Base-by-base conservation (phyloP, 768 basidiomycete genomes). In the Pleurotus cornucopiae region DNA sequence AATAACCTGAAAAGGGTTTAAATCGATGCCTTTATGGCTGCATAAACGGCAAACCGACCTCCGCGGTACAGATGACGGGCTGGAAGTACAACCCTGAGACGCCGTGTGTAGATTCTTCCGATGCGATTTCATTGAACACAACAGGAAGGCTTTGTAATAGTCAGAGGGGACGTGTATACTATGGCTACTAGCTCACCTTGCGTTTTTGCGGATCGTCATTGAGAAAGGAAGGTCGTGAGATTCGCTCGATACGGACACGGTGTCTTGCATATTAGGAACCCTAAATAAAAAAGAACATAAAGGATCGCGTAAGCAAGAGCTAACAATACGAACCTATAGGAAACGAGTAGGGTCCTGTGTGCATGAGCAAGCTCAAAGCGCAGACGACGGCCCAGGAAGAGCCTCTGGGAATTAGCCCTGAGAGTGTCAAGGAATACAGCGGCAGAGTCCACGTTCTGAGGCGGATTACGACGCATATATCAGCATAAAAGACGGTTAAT, bases 301-400 rank as follows among this genome's bases (percentile, higher is more conserved):
- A 23, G 26, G 13, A 25, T 26, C 34, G 18, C 16, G n/a, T n/a
- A 34, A n/a, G 14, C 13, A 23, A 49, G 21, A 11, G 26, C 16
- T 21, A 49, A 49, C 38, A 40, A 25, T 39, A 38, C 39, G 41
- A 16, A 85, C 88, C 87, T 77, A 68, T 89, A 91, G 21, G 91
- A 91, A 51, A 93, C 73, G 55, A 89, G 73, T 18, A 93, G 72
- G 30, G 88, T 83, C 60, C 87, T 80, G 62, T 85, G 86, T 12
- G 89, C 88, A 58, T 88, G 81, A 12, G 91, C 90, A 20, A 80
- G 82, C 60, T 93, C 91, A 58, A 84, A 91, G 44, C 91, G 89
- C 60, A 93, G 71, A 56, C 75, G 74, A 41, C 89, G 80, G 47
- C 91, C 91, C 61, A 89, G 69, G 65, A 91, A 90, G 7, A 77